A percentile compares a stretch with the other conserved stretches of the same genome.
Evolutionary conservation across 192 early-diverging fungal species (phyloP).

Genomic region (Backusella tarrabulga): DNA sequence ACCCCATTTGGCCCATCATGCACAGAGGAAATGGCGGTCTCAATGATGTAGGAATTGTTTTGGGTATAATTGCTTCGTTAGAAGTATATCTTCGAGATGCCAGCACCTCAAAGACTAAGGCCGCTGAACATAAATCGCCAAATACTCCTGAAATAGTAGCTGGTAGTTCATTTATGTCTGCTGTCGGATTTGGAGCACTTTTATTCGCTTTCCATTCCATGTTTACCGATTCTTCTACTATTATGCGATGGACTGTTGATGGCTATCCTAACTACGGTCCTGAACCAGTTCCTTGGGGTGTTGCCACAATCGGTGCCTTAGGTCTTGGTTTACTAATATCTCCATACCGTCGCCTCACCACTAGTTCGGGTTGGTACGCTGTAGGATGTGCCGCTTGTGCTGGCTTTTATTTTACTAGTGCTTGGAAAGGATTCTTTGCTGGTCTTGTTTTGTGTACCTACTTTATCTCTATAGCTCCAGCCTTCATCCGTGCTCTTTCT

Average conservation of each 20-base stretch:
- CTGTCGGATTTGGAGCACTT: slow-evolving; percentile 61
- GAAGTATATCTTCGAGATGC: slow-evolving; percentile 54
- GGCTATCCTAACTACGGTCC: slow-evolving; percentile 78
- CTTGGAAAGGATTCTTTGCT: slow-evolving; percentile 62
- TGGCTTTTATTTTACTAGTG: slow-evolving; percentile 54
- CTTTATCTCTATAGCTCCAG: slow-evolving; percentile 56
- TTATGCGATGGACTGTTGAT: slow-evolving; percentile 71
- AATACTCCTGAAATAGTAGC: neutral
- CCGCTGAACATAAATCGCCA: neutral
- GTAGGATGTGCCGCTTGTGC: slow-evolving; percentile 53
- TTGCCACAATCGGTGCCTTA: slow-evolving; percentile 58
- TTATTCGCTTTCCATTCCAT: slow-evolving; percentile 76
- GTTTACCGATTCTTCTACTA: slow-evolving; percentile 71
- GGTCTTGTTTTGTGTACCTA: slow-evolving; percentile 65
- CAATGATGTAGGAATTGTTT: slow-evolving; percentile 60
- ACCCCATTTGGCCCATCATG: slow-evolving; percentile 86
- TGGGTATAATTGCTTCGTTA: slow-evolving; percentile 60
- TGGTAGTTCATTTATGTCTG: slow-evolving; percentile 46
- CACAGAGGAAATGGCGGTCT: slow-evolving; percentile 67
- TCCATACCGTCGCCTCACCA: slow-evolving; percentile 41
- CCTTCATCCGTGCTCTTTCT: slow-evolving; percentile 54
- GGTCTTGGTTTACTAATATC: slow-evolving; percentile 55
- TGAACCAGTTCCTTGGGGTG: slow-evolving; percentile 70
- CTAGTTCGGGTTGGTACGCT: slow-evolving; percentile 56
- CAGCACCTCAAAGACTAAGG: neutral